Evolutionary conservation across 306 rosid species (phyloP).

Genomic region (Datisca glomerata): DNA sequence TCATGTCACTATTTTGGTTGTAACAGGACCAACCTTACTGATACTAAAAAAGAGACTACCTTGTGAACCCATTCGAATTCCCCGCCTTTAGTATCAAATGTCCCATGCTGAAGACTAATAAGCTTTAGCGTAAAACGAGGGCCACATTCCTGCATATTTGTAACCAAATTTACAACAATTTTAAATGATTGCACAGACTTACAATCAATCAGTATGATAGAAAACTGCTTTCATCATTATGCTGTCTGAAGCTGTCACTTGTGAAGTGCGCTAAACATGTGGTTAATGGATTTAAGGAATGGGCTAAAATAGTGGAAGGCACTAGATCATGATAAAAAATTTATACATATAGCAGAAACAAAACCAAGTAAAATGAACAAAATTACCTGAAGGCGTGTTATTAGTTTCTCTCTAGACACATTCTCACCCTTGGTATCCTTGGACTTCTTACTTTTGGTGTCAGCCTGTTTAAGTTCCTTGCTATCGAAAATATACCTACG

Average conservation of each 20-base stretch:
- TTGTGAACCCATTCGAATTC: slow-evolving; percentile 96
- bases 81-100: slow-evolving; percentile 77
- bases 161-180: not conserved
- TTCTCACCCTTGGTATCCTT: slow-evolving; percentile 34
- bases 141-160: slow-evolving; percentile 65
- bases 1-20: not conserved
- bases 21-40: not conserved
- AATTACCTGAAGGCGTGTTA: slow-evolving; percentile 84
- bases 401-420: slow-evolving; percentile 30
- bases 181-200: not conserved
- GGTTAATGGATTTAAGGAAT: not conserved
- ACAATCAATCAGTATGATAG: not conserved
- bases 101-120: slow-evolving; percentile 69
- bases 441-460: slow-evolving; percentile 36
- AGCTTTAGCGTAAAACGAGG: slow-evolving; percentile 85
- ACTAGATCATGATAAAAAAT: not conserved
- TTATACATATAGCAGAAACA: slow-evolving; percentile 1
- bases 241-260: not conserved
- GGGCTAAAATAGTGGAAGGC: not conserved
- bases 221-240: not conserved
- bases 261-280: not conserved
- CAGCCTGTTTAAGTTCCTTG: slow-evolving; percentile 45
- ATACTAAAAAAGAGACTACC: slow-evolving; percentile 26
- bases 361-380: not conserved
- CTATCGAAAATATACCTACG: slow-evolving; percentile 72